Percentiles rank a stretch among this genome's conserved stretches.
Conservation (phyloP, 768 basidiomycete genomes). For the Pisolithus sp. region DNA sequence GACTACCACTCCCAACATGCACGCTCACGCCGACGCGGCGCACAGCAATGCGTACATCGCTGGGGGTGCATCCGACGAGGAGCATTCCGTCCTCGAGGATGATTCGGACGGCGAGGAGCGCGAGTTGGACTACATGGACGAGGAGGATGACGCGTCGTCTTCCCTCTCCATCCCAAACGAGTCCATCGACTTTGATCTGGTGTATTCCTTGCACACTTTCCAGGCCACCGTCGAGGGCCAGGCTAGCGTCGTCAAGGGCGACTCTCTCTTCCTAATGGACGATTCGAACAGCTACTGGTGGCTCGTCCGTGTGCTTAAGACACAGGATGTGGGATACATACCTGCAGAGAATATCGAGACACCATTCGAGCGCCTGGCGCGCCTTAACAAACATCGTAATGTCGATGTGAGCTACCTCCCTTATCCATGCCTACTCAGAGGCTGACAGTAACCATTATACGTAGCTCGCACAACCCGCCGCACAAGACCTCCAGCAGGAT, state of each 20-base stretch:
- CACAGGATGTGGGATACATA: slow-evolving; percentile 97
- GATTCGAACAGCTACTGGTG: slow-evolving; percentile 99
- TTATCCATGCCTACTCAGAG: not conserved
- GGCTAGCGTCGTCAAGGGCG: slow-evolving; percentile 97
- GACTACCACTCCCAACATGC: slow-evolving; percentile 41
- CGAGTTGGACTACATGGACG: slow-evolving; percentile 60
- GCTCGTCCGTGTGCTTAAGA: slow-evolving; percentile 97
- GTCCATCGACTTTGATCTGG: slow-evolving; percentile 88
- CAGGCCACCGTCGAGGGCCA: slow-evolving; percentile 98
- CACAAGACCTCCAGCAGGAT: slow-evolving; percentile 52
- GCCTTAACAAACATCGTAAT: slow-evolving; percentile 95
- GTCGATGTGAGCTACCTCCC: slow-evolving; percentile 66
- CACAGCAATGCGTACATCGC: slow-evolving; percentile 26
- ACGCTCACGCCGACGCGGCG: slow-evolving; percentile 42
- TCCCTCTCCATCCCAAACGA: slow-evolving; percentile 85
- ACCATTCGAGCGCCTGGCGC: slow-evolving; percentile 90
- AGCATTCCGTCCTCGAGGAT: slow-evolving; percentile 80
- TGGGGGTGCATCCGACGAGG: slow-evolving; percentile 56
- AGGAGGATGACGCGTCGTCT: slow-evolving; percentile 74
- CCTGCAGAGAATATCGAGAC: slow-evolving; percentile 99
- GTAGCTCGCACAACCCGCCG: slow-evolving; percentile 29
- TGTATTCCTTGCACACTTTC: slow-evolving; percentile 93
- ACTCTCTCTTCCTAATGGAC: slow-evolving; percentile 93
- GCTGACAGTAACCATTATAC: not conserved
- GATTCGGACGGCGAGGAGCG: slow-evolving; percentile 71